phyloP scores from a whole-genome alignment of 108 stramenopile genomes.

The Nitzschia putrida region DNA sequence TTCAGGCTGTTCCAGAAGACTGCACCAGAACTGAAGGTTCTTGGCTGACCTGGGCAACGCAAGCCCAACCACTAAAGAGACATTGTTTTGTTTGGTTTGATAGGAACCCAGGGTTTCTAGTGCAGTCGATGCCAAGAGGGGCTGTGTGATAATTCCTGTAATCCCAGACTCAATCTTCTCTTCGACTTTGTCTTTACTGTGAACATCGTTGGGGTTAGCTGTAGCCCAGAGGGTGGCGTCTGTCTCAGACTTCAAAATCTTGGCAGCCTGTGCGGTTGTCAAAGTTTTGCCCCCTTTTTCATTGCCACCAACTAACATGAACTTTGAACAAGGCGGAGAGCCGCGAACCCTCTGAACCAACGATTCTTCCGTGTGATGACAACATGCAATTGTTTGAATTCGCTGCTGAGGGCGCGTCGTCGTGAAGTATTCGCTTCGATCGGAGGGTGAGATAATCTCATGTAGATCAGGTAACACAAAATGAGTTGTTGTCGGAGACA shows the following conservation, averaged over 20 bases:
- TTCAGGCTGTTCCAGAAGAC: conserved; percentile 31
- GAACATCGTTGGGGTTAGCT: conserved; percentile 45
- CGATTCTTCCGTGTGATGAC: conserved; percentile 26
- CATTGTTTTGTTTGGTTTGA: not conserved
- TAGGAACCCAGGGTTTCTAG: conserved; percentile 36
- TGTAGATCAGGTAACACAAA: conserved; percentile 47
- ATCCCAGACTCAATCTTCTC: conserved; percentile 41
- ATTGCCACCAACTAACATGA: conserved; percentile 52
- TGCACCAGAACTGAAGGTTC: conserved; percentile 42
- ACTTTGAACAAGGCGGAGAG: conserved; percentile 11
- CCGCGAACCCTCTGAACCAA: not conserved
- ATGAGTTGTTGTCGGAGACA: conserved; percentile 18
- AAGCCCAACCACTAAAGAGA: conserved; percentile 32
- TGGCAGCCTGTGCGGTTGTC: conserved; percentile 36
- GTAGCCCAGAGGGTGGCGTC: conserved; percentile 39
- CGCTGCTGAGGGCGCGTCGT: conserved; percentile 3
- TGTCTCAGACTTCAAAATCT: conserved; percentile 13
- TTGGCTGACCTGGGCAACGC: conserved; percentile 37
- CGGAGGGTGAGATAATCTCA: not conserved
- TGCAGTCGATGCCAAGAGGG: conserved; percentile 40
- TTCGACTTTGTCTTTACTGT: conserved; percentile 20
- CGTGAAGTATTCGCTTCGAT: conserved; percentile 21
- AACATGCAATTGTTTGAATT: conserved; percentile 39
- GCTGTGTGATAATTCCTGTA: conserved; percentile 49
- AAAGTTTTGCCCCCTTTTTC: conserved; percentile 18